Conservation (phyloP, 2,329 filamentous ascomycete species). For the Hypoxylon sp. region DNA sequence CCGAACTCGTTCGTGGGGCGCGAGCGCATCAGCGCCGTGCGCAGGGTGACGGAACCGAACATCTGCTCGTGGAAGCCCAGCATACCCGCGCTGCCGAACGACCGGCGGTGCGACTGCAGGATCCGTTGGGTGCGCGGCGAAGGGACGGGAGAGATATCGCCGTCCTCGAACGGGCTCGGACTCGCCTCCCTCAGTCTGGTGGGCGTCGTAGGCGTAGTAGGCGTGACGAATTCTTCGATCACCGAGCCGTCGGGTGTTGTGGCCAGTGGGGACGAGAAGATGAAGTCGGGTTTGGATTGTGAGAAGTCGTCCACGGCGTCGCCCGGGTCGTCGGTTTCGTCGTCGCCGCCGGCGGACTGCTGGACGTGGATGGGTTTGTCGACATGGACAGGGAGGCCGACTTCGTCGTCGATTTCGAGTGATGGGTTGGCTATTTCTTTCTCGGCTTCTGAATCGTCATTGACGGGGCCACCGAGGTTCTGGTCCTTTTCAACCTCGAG, state of each 20-base stretch:
- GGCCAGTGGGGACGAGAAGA: conserved; percentile 43
- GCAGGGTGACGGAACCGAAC: conserved; percentile 43
- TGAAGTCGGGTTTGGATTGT: conserved; percentile 46
- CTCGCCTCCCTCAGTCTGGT: neutral
- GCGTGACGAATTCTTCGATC: conserved; percentile 5
- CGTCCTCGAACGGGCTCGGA: conserved; percentile 30
- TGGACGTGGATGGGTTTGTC: neutral
- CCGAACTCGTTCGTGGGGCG: conserved; percentile 17
- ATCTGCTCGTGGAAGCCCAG: conserved; percentile 49
- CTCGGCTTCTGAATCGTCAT: neutral
- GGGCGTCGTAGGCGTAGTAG: neutral
- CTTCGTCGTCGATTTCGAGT: conserved; percentile 9
- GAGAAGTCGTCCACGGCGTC: conserved; percentile 33
- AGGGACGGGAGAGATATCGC: neutral
- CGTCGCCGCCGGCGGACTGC: neutral
- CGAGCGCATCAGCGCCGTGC: conserved; percentile 37
- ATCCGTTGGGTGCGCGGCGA: conserved; percentile 6
- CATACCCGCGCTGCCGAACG: conserved; percentile 50
- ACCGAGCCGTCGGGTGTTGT: conserved; percentile 31
- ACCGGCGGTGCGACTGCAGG: conserved; percentile 39
- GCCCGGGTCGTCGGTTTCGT: conserved; percentile 4
- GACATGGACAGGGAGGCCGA: neutral
- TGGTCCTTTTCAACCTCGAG: neutral
- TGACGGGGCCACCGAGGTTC: neutral
- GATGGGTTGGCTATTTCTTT: neutral